Evolutionary conservation across 257 asterid species (phyloP).

Genomic region (Scutellaria barbata): DNA sequence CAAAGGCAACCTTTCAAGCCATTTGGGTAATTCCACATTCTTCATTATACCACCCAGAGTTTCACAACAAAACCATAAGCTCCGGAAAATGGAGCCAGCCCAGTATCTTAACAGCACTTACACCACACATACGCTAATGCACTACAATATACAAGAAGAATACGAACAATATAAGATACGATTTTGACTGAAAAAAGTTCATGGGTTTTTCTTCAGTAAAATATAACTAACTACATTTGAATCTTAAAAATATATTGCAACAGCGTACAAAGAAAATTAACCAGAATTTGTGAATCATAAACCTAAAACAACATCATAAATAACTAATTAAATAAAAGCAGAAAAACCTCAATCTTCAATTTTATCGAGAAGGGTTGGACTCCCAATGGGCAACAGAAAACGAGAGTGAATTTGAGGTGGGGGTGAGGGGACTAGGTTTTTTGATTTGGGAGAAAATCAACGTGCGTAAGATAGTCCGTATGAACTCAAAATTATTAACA

Average conservation of each 20-base stretch:
- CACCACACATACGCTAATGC: constrained; percentile 33
- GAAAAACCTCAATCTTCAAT: constrained; percentile 42
- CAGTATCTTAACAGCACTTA: constrained; percentile 29
- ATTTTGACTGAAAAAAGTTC: constrained; percentile 13
- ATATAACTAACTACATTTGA: constrained; percentile 42
- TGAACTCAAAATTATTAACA: not conserved
- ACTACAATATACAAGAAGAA: constrained; percentile 25
- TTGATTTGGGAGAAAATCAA: constrained; percentile 47
- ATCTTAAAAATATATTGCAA: not conserved
- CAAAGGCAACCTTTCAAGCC: constrained; percentile 88
- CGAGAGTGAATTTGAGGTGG: constrained; percentile 33
- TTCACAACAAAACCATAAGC: constrained; percentile 45
- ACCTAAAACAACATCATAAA: not conserved
- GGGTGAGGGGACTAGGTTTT: constrained; percentile 47
- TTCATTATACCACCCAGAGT: constrained; percentile 55
- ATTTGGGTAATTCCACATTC: constrained; percentile 77
- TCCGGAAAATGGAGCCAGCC: not conserved
- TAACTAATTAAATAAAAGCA: not conserved
- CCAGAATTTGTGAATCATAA: constrained; percentile 32
- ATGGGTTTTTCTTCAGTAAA: constrained; percentile 29
- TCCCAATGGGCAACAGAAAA: constrained; percentile 38
- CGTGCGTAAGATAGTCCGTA: constrained; percentile 42
- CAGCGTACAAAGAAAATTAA: constrained; percentile 10
- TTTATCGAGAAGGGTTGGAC: constrained; percentile 36
- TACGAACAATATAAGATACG: constrained; percentile 17